phyloP scores from a whole-genome alignment of 306 rosid genomes.

The Castanopsis chinensis region DNA sequence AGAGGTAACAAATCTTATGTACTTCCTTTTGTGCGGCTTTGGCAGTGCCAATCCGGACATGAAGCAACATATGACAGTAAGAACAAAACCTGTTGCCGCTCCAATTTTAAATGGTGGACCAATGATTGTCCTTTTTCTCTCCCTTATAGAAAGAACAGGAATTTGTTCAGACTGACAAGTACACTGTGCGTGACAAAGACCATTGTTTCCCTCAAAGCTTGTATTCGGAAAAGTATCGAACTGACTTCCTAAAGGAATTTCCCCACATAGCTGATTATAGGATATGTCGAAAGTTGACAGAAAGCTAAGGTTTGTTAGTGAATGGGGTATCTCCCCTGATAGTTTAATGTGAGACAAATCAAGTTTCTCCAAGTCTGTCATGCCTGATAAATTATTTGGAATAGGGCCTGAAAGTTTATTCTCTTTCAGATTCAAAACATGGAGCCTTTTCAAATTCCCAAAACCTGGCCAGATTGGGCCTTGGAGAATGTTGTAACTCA shows the following conservation, averaged over 20 bases:
- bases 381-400: constrained; percentile 12
- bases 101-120: too few relatives aligned
- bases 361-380: constrained; percentile 17
- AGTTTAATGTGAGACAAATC: constrained; percentile 32
- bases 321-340: constrained; percentile 23
- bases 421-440: constrained; percentile 7
- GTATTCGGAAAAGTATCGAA: constrained; percentile 15
- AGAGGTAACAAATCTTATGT: too few relatives aligned
- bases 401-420: constrained; percentile 21
- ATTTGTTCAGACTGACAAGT: too few relatives aligned
- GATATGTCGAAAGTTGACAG: constrained; percentile 6
- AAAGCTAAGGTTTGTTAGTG: background rate
- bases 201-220: background rate
- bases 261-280: constrained; percentile 22
- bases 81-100: too few relatives aligned
- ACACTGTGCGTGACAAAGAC: too few relatives aligned
- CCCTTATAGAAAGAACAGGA: too few relatives aligned
- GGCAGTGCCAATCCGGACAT: too few relatives aligned
- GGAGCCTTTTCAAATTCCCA: constrained; percentile 26
- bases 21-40: too few relatives aligned
- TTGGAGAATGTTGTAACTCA: constrained; percentile 10
- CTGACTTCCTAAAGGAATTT: constrained; percentile 20
- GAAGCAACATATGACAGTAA: too few relatives aligned
- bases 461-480: constrained; percentile 32
- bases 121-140: too few relatives aligned